phyloP scores from a whole-genome alignment of 305 asterid genomes.

The Galium porrigens region DNA sequence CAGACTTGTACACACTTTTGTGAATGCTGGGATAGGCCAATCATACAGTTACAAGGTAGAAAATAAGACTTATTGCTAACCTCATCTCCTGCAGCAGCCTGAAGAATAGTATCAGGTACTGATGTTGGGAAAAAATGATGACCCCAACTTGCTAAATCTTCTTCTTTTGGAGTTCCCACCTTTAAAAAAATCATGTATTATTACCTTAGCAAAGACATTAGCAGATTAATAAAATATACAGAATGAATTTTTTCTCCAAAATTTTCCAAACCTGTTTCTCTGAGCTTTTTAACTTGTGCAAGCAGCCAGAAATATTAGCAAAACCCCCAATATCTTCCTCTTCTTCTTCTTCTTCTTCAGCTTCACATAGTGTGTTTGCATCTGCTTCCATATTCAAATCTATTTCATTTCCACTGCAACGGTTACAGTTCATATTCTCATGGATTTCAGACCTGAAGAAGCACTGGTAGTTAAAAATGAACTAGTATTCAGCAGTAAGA shows the following conservation, averaged over 20 bases:
- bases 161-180: conserved; percentile 94
- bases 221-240: neutral
- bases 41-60: neutral
- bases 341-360: conserved; percentile 36
- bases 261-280: conserved; percentile 59
- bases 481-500: conserved; percentile 1
- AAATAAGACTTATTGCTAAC: conserved; percentile 27
- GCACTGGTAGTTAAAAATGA: conserved; percentile 1
- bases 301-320: conserved; percentile 64
- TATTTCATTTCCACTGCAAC: conserved; percentile 41
- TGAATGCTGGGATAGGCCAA: neutral
- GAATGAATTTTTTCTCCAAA: neutral
- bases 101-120: conserved; percentile 73
- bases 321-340: conserved; percentile 91
- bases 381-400: conserved; percentile 21
- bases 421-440: conserved; percentile 71
- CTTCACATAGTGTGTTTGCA: conserved; percentile 20
- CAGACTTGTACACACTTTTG: conserved; percentile 10
- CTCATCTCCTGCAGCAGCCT: conserved; percentile 91
- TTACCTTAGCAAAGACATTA: neutral
- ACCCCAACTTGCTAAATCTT: conserved; percentile 81
- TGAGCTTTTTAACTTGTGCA: conserved; percentile 42
- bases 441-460: conserved; percentile 74
- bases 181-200: conserved; percentile 16
- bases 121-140: conserved; percentile 74